Base-by-base conservation (phyloP, 345 rosid species). In the Melaleuca quinquenervia region DNA sequence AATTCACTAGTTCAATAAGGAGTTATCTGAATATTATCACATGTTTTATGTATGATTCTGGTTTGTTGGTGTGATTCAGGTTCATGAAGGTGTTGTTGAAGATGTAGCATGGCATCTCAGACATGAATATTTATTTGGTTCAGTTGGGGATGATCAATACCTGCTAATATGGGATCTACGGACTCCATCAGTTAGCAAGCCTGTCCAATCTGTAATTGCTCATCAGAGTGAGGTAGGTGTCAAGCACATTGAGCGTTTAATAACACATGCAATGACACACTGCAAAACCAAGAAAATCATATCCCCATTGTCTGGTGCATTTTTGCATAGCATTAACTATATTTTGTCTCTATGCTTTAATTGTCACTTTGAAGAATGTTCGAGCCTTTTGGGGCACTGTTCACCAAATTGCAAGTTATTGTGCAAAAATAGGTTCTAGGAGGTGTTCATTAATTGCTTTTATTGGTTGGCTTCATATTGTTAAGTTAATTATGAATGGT, bases 21-120 rank as follows among this genome's bases (percentile, higher is more conserved):
- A 70, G 45, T 64, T 29, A 29, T 45, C 44, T 16, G 45, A 32
- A 64, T 32, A 15, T 64, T 29, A 12, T 64, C 8, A 9, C 45
- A 29, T 64, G 45, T 64, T 64, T 1, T 16, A 64, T 64, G 44
- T 32, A 32, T 32, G 48, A 70, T 70, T 16, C 78, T 32, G 45
- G 78, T 36, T 41, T 84, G 24, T 56, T 84, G 82, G 44, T 64
- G 54, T 45, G 36, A 60, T 48, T 64, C 82, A 96, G 99, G 98
- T 96, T 84, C 99, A 98, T 84, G 99, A 98, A 91, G 99, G 99
- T 48, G 99, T 98, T 11, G 99, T 96, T 21, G 99, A 98, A 92
- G 99, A 98, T 91, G 99, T 98, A 3, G 99, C 99, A 2, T 98
- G 99, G 99, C 99, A 98, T 93, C 88, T 93, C 87, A 93, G 98